Conservation (phyloP, 2,329 filamentous ascomycete species). For the Phaeosphaeria sp. region DNA sequence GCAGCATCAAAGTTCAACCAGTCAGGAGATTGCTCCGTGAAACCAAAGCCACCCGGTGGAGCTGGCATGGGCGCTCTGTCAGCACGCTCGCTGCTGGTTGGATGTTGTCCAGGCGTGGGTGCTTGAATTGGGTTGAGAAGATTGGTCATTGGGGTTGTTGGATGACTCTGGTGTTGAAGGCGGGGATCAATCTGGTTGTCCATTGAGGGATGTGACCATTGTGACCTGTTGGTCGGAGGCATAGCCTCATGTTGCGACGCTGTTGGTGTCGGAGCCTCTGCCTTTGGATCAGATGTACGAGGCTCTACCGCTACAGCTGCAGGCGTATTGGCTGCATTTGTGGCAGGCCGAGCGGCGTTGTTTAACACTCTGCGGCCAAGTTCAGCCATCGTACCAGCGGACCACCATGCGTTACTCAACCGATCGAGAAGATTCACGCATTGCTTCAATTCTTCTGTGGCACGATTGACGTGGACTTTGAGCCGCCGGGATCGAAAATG, state of each 20-base stretch:
- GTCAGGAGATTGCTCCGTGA: constrained; percentile 44
- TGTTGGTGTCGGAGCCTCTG: constrained; percentile 25
- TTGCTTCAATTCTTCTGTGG: constrained; percentile 53
- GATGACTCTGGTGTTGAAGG: constrained; percentile 32
- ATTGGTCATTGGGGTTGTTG: constrained; percentile 36
- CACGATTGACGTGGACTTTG: constrained; percentile 55
- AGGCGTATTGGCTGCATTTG: constrained; percentile 43
- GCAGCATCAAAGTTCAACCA: constrained; percentile 50
- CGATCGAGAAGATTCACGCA: constrained; percentile 54
- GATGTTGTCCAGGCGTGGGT: constrained; percentile 43
- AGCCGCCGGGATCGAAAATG: constrained; percentile 61
- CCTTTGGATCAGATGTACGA: constrained; percentile 24
- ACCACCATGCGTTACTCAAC: constrained; percentile 54
- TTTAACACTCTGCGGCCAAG: constrained; percentile 47
- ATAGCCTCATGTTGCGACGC: constrained; percentile 17
- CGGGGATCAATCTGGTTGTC: constrained; percentile 43
- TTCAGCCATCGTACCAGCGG: constrained; percentile 55
- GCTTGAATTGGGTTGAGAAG: constrained; percentile 38
- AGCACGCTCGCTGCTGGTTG: constrained; percentile 45
- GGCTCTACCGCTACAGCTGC: constrained; percentile 29
- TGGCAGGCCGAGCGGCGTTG: constrained; percentile 47
- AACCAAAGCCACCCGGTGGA: constrained; percentile 31
- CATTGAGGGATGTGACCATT: constrained; percentile 22
- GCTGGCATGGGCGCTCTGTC: constrained; percentile 32
- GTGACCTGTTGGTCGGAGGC: constrained; percentile 17